phyloP scores from a whole-genome alignment of 2,329 filamentous ascomycete genomes.

The Dothideomycetidae sp. region DNA sequence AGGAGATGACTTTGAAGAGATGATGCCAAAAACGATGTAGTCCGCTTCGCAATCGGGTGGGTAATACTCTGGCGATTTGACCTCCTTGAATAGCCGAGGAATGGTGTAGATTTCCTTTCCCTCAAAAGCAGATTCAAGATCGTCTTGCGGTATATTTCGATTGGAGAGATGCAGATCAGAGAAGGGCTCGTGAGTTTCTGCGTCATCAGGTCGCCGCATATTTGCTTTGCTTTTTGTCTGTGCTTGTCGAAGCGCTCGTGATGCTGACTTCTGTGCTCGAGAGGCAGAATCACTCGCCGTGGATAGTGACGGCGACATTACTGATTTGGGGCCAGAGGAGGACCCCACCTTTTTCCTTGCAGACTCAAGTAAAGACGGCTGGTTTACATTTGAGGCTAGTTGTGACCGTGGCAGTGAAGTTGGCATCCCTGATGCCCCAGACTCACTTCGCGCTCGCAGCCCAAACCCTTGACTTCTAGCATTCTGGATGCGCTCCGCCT shows the following conservation, averaged over 20 bases:
- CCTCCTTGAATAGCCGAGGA: constrained; percentile 62
- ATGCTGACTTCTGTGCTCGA: constrained; percentile 19
- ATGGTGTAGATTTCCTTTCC: constrained; percentile 65
- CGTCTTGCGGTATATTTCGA: constrained; percentile 67
- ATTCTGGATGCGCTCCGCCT: constrained; percentile 29
- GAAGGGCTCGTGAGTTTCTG: constrained; percentile 64
- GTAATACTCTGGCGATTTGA: constrained; percentile 72
- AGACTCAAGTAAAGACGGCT: constrained; percentile 2
- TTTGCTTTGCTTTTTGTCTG: not conserved
- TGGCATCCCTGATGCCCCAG: not conserved
- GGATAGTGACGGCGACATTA: constrained; percentile 1
- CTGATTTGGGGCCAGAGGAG: not conserved
- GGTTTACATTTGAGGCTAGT: not conserved
- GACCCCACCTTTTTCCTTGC: constrained; percentile 5
- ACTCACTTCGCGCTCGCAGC: constrained; percentile 1
- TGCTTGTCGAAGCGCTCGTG: not conserved
- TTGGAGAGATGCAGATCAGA: constrained; percentile 73
- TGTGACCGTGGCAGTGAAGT: not conserved
- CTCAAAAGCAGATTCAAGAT: constrained; percentile 62
- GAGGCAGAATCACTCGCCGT: constrained; percentile 1
- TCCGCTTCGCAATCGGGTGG: constrained; percentile 73
- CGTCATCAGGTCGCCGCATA: constrained; percentile 15
- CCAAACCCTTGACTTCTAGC: constrained; percentile 25
- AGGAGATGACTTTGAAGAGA: constrained; percentile 79
- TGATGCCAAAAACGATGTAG: constrained; percentile 74